Conservation (phyloP, 139 green algal species). For the Eudorina sp. region DNA sequence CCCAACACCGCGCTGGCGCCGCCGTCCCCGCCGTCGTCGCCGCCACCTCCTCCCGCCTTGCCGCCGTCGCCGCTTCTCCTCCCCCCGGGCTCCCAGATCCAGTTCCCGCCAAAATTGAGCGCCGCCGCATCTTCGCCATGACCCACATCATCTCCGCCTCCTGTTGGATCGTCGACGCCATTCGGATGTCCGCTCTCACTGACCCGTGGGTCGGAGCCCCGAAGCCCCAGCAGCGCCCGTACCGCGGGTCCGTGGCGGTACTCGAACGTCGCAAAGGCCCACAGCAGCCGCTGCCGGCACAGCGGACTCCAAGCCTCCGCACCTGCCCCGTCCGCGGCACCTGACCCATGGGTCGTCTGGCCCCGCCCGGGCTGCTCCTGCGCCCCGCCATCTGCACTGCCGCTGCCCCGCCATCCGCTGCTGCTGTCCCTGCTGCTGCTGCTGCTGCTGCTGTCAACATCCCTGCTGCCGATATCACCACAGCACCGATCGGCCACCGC, state of each 20-base stretch:
- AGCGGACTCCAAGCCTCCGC: background rate
- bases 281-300: slow-evolving; percentile 18
- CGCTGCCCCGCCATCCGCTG: too few relatives aligned
- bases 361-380: background rate
- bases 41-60: background rate
- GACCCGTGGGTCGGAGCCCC: background rate
- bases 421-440: too few relatives aligned
- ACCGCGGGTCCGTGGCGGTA: background rate
- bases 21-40: background rate
- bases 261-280: slow-evolving; percentile 2
- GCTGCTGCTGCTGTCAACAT: too few relatives aligned
- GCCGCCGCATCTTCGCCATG: too few relatives aligned
- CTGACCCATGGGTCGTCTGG: too few relatives aligned
- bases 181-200: too few relatives aligned
- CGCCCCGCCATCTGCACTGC: too few relatives aligned
- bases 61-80: background rate
- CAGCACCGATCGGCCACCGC: slow-evolving; percentile 12
- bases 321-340: background rate
- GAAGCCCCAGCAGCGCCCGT: background rate
- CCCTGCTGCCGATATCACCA: background rate
- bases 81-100: background rate
- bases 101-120: background rate
- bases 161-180: background rate
- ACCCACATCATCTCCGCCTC: too few relatives aligned
- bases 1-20: background rate